Percentiles rank a stretch among this genome's conserved stretches.
phyloP scores from a whole-genome alignment of 129 eudicot genomes.

The Tagetes erecta region DNA sequence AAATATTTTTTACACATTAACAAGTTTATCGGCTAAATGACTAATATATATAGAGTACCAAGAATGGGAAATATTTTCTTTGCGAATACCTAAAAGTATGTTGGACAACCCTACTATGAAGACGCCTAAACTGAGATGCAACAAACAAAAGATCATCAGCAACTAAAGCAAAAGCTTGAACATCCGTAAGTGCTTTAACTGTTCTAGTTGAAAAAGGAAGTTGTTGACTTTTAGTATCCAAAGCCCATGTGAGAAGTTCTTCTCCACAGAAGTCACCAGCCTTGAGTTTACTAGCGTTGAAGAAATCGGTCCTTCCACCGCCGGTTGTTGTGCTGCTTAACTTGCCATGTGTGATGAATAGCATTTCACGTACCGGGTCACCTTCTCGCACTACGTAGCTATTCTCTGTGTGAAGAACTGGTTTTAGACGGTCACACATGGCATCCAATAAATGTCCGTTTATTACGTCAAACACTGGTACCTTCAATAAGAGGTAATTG shows the following conservation, averaged over 20 bases:
- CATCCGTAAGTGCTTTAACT: conserved; percentile 49
- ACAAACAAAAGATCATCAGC: conserved; percentile 57
- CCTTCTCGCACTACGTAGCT: conserved; percentile 66
- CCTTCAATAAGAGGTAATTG: conserved; percentile 39
- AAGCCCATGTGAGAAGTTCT: conserved; percentile 85
- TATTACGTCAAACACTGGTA: conserved; percentile 65
- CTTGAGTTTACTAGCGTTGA: conserved; percentile 39
- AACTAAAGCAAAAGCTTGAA: conserved; percentile 65
- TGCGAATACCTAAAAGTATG: conserved; percentile 61
- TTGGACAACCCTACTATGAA: conserved; percentile 51
- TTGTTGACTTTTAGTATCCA: conserved; percentile 35
- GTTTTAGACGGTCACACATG: conserved; percentile 67
- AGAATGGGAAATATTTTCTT: neutral
- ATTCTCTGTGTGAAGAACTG: conserved; percentile 47
- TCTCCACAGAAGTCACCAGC: conserved; percentile 85
- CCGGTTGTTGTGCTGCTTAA: conserved; percentile 46
- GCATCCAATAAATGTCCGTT: conserved; percentile 64
- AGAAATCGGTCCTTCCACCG: conserved; percentile 65
- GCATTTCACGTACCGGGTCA: conserved; percentile 75
- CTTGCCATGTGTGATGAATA: conserved; percentile 62
- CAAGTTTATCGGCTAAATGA: neutral
- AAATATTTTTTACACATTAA: neutral
- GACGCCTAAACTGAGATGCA: conserved; percentile 61
- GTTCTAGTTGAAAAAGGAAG: conserved; percentile 70
- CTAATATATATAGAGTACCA: neutral